Percentiles rank a stretch among this genome's conserved stretches.
Conservation (phyloP, 2,329 filamentous ascomycete species). For the Elsinoe ampelina region DNA sequence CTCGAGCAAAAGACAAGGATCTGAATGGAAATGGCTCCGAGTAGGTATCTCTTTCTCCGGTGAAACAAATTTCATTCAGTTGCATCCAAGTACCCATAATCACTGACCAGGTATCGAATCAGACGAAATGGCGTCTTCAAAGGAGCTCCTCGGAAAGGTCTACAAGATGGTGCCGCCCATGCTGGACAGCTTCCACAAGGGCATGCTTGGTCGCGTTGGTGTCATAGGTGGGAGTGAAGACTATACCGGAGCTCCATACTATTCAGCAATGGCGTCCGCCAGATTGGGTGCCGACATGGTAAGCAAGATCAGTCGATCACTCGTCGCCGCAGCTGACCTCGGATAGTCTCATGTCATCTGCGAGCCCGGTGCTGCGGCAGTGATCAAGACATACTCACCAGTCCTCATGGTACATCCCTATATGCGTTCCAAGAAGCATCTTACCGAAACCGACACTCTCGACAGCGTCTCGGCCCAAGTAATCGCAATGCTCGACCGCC, state of each 20-base stretch:
- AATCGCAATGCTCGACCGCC: constrained; percentile 68
- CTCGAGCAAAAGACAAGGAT: not conserved
- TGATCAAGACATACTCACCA: constrained; percentile 96
- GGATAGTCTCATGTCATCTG: constrained; percentile 83
- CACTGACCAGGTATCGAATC: not conserved
- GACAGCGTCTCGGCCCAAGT: constrained; percentile 59
- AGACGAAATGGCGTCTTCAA: constrained; percentile 47
- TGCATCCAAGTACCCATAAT: not conserved
- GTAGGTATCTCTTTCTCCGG: constrained; percentile 1
- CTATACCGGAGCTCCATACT: constrained; percentile 95
- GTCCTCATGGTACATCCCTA: constrained; percentile 98
- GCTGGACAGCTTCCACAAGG: constrained; percentile 94
- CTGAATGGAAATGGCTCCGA: not conserved
- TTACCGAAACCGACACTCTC: constrained; percentile 45
- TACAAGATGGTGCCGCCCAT: constrained; percentile 89
- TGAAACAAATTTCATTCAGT: not conserved
- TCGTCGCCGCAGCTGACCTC: not conserved
- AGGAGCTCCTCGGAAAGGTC: constrained; percentile 67
- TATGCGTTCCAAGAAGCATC: constrained; percentile 66
- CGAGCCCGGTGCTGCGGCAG: constrained; percentile 69
- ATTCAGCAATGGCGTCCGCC: constrained; percentile 94
- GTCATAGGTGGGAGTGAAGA: constrained; percentile 94
- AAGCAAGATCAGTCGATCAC: constrained; percentile 21
- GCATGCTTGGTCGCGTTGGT: constrained; percentile 81
- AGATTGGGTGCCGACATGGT: constrained; percentile 87